phyloP scores from a whole-genome alignment of 2,329 filamentous ascomycete species.

The Ceratocystis huliohia region DNA sequence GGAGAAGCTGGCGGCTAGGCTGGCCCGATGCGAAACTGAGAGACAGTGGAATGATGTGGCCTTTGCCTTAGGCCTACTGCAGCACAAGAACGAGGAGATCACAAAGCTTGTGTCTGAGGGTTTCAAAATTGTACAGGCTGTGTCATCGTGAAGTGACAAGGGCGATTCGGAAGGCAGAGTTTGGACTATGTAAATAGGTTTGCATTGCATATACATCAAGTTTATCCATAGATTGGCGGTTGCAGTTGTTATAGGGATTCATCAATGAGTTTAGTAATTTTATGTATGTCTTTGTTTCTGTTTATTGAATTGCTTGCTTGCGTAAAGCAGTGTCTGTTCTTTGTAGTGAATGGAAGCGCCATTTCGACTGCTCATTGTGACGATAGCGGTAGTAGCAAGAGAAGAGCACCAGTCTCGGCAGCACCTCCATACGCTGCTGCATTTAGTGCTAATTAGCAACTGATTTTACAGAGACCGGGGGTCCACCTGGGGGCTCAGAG shows the following conservation, averaged over 20 bases:
- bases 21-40: conserved; percentile 78
- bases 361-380: background rate
- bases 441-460: background rate
- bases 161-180: too few relatives aligned
- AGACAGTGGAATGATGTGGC: conserved; percentile 96
- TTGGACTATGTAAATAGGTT: background rate
- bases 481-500: background rate
- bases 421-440: background rate
- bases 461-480: background rate
- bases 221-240: too few relatives aligned
- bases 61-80: conserved; percentile 75
- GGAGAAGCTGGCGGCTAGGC: conserved; percentile 77
- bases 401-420: background rate
- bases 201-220: background rate
- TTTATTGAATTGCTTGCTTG: conserved; percentile 7
- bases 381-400: background rate
- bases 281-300: background rate
- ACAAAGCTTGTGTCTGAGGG: conserved; percentile 62
- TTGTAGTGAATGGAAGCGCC: background rate
- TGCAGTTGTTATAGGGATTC: background rate
- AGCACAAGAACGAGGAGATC: conserved; percentile 89
- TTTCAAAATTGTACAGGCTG: conserved; percentile 56
- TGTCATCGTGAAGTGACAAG: conserved; percentile 30
- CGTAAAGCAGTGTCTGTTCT: conserved; percentile 3
- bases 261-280: background rate